Conservation (phyloP, 1,284 basidiomycete genomes). For the Baeospora myosura region DNA sequence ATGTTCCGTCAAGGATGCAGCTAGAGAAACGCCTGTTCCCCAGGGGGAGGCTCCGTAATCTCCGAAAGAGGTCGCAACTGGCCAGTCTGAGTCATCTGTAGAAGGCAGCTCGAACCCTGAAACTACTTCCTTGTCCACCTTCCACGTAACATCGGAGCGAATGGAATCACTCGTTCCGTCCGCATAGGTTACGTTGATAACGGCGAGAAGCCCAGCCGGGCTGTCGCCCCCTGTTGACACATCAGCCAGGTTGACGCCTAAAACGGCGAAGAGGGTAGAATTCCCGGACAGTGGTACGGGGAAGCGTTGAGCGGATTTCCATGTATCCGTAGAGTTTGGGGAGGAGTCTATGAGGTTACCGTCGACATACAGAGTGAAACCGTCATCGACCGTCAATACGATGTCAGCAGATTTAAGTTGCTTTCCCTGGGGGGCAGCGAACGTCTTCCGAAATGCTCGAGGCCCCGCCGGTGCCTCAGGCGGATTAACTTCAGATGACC, state of each 20-base stretch:
- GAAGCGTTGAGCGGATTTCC: constrained; percentile 21
- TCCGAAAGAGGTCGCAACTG: neutral
- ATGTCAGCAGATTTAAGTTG: constrained; percentile 16
- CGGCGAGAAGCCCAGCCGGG: constrained; percentile 19
- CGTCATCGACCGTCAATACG: constrained; percentile 20
- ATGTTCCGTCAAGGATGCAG: neutral
- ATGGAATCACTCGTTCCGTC: constrained; percentile 13
- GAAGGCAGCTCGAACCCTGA: constrained; percentile 12
- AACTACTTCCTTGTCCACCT: constrained; percentile 10
- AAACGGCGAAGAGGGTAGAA: constrained; percentile 18
- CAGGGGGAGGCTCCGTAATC: constrained; percentile 2
- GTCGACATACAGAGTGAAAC: constrained; percentile 21
- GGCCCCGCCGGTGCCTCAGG: constrained; percentile 18
- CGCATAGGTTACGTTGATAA: constrained; percentile 15
- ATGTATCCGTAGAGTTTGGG: constrained; percentile 15
- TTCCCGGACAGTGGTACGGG: constrained; percentile 10
- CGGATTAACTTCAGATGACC: constrained; percentile 18
- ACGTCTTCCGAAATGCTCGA: constrained; percentile 22
- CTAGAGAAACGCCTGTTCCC: neutral
- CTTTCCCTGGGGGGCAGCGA: constrained; percentile 19
- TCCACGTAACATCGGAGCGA: constrained; percentile 16
- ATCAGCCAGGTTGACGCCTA: constrained; percentile 19
- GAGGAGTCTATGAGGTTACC: constrained; percentile 18
- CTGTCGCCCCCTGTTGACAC: constrained; percentile 13
- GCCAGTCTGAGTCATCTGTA: constrained; percentile 11